Conservation (phyloP, 768 basidiomycete species). For the Hypholoma sublateritium region DNA sequence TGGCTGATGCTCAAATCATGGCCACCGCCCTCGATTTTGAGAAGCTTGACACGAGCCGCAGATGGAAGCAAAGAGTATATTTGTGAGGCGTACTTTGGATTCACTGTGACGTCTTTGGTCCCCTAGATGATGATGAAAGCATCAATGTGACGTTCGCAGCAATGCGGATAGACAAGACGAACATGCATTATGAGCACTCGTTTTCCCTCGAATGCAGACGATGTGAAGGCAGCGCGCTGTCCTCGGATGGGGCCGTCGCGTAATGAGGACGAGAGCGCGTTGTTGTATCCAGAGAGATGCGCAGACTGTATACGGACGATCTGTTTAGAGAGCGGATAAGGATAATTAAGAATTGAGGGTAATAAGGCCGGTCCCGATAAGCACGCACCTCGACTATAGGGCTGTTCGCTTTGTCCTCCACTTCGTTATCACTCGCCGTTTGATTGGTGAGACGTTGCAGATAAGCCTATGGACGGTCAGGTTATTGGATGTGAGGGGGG, state of each 20-base stretch:
- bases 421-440: conserved; percentile 11
- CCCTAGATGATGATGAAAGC: conserved; percentile 34
- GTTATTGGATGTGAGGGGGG: not conserved
- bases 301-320: conserved; percentile 80
- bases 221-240: conserved; percentile 50
- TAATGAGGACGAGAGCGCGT: conserved; percentile 74
- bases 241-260: conserved; percentile 74
- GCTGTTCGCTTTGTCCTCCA: conserved; percentile 21
- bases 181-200: conserved; percentile 68
- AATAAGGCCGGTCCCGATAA: not conserved
- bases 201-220: conserved; percentile 45
- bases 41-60: conserved; percentile 36
- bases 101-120: conserved; percentile 58
- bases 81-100: conserved; percentile 48
- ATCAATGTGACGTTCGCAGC: not conserved
- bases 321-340: conserved; percentile 27
- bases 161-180: conserved; percentile 13
- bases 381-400: conserved; percentile 44
- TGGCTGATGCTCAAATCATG: conserved; percentile 55
- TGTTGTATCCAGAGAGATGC: conserved; percentile 71
- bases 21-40: conserved; percentile 49
- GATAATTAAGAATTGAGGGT: no score
- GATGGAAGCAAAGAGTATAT: conserved; percentile 46
- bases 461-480: conserved; percentile 38
- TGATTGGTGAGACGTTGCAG: conserved; percentile 48